Base-by-base conservation (phyloP, 768 basidiomycete genomes). In the Serendipita sp. region DNA sequence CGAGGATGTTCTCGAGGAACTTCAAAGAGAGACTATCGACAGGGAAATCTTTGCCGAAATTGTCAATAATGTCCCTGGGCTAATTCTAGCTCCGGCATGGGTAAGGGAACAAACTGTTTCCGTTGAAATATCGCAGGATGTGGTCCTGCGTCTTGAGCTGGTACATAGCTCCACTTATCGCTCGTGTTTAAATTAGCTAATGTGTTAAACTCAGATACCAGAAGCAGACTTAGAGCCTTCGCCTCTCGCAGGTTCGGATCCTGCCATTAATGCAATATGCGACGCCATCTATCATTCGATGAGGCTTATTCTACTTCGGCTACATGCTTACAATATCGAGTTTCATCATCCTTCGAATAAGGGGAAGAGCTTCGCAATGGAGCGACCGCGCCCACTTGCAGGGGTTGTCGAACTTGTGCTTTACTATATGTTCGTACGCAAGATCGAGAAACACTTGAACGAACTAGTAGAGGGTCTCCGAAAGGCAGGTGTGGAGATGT, bases 351-450 rank as follows among this genome's bases (percentile, higher is more conserved):
- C 35, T 23, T 51, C 41, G n/a, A 44, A 63, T 16, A 44, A 69
- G 23, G 13, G 64, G 41, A 46, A 10, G 56, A 15, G 64, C 30
- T 70, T 69, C n/a, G 34, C n/a, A 18, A 16, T 51, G 2, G 8
- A 56, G 11, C 45, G 45, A 46, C 66, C 82, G 15, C 76, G 78
- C 2, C 73, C 91, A 44, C 78, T 92, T 15, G 86, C 85, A 45
- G 87, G 87, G 0, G 76, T 91, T 67, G 84, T 91, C 66, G 88
- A 91, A 71, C 69, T 90, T 35, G 73, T 91, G 46, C 90, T 91
- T 73, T 92, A 91, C 70, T 81, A 82, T 69, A 81, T 82, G 30
- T 90, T 92, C 72, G 86, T 85, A 70, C 72, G 78, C 66, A 78
- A 83, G 66, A 76, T 91, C 54, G 79, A 80, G 67, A 64, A 72